Base-by-base conservation (phyloP, 75 land plant species). In the Chamaecyparis obtusa region DNA sequence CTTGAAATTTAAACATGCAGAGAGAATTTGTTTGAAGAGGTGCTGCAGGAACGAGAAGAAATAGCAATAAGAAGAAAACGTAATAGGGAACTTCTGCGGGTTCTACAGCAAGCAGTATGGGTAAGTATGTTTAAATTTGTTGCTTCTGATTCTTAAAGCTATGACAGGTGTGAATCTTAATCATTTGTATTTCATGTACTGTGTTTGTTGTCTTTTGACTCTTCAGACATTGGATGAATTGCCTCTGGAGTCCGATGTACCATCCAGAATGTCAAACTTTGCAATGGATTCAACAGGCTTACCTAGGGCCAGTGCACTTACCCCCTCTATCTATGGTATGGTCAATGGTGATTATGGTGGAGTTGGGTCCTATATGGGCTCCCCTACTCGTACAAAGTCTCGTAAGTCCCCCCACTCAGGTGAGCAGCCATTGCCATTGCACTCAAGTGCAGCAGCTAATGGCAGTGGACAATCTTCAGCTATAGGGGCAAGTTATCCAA, bases 1-100 rank as follows among this genome's bases (percentile, higher is more conserved):
- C 30, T 81, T 13, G 32, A 46, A 81, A n/a, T 81, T 10, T 81
- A 6, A 51, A 81, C 17, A 14, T 88, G 71, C 91, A 98, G 99
- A 80, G 97, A 98, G 44, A 92, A 91, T 83, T 89, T 97, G 27
- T 95, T 97, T 87, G 97, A 98, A 54, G 99, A 97, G 87, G 93
- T 98, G 94, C 94, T 98, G 46, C 95, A 92, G 86, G 99, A 98
- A 87, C 94, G 92, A n/a, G 97, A 93, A 54, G 99, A 97, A 24
- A 88, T 98, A 64, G 93, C 95, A 17, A 87, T 84, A 46, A 97
- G 90, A 72, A 92, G 97, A 86, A 96, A 94, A 57, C 94, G 87
- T 0, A 89, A 93, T 36, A 89, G 91, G 82, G 97, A 97, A 87
- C 88, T 85, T 13, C 88, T 94, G 33, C 83, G 78, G 39, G 94